Conservation (phyloP, 2,329 filamentous ascomycete species). For the Thelonectria discophora region DNA sequence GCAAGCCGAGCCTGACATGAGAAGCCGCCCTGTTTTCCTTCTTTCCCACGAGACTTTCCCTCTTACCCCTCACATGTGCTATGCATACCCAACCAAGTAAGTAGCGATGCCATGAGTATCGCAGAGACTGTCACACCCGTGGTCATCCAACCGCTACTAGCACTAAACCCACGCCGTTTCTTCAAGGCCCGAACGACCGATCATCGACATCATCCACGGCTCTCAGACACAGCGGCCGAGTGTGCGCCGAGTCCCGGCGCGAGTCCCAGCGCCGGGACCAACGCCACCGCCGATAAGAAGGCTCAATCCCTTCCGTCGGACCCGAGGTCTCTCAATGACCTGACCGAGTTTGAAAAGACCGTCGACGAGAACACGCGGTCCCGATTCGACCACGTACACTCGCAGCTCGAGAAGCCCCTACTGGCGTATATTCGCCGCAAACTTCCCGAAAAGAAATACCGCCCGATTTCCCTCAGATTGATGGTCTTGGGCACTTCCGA, state of each 20-base stretch:
- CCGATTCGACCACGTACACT: not conserved
- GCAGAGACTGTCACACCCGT: not conserved
- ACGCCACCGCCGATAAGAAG: not conserved
- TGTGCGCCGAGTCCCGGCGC: too few species aligned
- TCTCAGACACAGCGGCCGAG: too few species aligned
- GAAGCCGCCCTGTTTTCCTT: too few species aligned
- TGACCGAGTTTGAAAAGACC: not conserved
- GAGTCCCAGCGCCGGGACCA: too few species aligned
- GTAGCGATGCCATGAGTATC: not conserved
- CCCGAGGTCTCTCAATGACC: not conserved
- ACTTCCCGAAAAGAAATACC: constrained; percentile 1
- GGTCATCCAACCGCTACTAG: not conserved
- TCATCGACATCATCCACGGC: not conserved
- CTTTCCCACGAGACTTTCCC: not conserved
- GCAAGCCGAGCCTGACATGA: too few species aligned
- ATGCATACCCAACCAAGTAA: too few species aligned
- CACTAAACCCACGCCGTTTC: not conserved
- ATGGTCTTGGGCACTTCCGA: constrained; percentile 2
- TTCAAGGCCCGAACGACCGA: not conserved
- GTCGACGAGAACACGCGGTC: constrained; percentile 1
- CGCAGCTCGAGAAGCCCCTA: constrained; percentile 3
- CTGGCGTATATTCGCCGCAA: not conserved
- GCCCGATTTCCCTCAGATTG: constrained; percentile 4
- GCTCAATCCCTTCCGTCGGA: not conserved
- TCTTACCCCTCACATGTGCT: too few species aligned